These are phyloP conservation scores for Yamadazyma dushanensis DNA, from an alignment of 1,139 yeast genomes.

Conservation along the genomic window DNA sequence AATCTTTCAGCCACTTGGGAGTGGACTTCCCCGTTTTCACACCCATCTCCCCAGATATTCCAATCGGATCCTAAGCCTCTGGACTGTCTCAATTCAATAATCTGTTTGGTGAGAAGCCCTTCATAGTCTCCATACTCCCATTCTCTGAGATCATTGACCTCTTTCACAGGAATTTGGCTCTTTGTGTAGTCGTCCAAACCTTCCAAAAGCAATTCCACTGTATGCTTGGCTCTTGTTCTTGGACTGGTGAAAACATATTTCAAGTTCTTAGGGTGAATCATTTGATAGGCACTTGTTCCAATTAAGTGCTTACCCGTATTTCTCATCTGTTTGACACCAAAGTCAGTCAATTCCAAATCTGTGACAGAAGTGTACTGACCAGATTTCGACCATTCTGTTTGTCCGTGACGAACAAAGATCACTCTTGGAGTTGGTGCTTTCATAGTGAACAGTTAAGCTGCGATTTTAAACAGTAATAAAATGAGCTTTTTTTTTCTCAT, in stretches of 20 bases:
- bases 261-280: slow-evolving; percentile 64
- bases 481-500: neutral
- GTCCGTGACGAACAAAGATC: slow-evolving; percentile 82
- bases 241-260: slow-evolving; percentile 77
- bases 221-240: slow-evolving; percentile 72
- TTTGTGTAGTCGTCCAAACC: slow-evolving; percentile 48
- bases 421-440: slow-evolving; percentile 64
- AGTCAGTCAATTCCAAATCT: slow-evolving; percentile 73
- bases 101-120: slow-evolving; percentile 71
- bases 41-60: slow-evolving; percentile 91
- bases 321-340: slow-evolving; percentile 74
- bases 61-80: slow-evolving; percentile 66
- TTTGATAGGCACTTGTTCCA: slow-evolving; percentile 49
- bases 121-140: slow-evolving; percentile 98
- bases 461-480: neutral
- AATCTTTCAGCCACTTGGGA: slow-evolving; percentile 66
- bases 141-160: slow-evolving; percentile 76
- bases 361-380: slow-evolving; percentile 91
- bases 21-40: slow-evolving; percentile 83
- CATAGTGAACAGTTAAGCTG: slow-evolving; percentile 4
- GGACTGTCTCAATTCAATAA: slow-evolving; percentile 54
- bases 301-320: slow-evolving; percentile 73
- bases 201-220: slow-evolving; percentile 59
- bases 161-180: slow-evolving; percentile 43
- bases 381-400: slow-evolving; percentile 92